Evolutionary conservation across 192 early-diverging fungal species (phyloP), one percentile per base, ranked within the genome.

Genomic region (Backusella luteola): DNA sequence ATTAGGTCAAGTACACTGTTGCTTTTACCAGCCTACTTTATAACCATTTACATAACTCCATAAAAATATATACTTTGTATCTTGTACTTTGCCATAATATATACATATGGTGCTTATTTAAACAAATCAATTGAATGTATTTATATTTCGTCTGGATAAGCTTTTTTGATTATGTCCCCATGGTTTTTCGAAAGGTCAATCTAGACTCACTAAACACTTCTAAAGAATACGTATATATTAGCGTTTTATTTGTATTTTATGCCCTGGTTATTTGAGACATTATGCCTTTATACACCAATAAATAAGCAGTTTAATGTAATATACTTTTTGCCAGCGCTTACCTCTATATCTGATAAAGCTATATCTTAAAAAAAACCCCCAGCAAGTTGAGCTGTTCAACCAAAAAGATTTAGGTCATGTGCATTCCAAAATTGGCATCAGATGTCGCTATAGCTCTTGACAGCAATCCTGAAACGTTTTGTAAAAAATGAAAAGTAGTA

Each of bases 401-500:
- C 8, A 12, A 12, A 63, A 23, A 63, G 12, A 2, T 29, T 2
- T 11, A 63, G 56, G 56, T 63, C 23, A 63, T 29, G n/a, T 26
- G 56, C 46, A 49, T 63, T 63, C 56, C 56, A 63, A 63, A 63
- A 63, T 26, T 29, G 56, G 56, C 21, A 63, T 63, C 56, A 63
- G 56, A 63, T 63, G 23, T 63, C 56, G 56, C 4, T 59, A 63
- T 63, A 29, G 9, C 23, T 29, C 56, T 63, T 63, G 21, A 63
- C 56, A 63, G 56, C 9, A 63, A 26, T 63, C 3, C 23, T 63
- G 56, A 63, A 63, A 63, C 56, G 56, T 59, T 29, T 63, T 63
- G 12, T 63, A 32, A 29, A 53, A 53, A 14, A 29, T 59, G 23
- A 12, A 12, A 4, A 23, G 23, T 59, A 59, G n/a, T 52, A 59